Evolutionary conservation across 768 basidiomycete species (phyloP).

Genomic region (Boletus rufocinnamomeus): DNA sequence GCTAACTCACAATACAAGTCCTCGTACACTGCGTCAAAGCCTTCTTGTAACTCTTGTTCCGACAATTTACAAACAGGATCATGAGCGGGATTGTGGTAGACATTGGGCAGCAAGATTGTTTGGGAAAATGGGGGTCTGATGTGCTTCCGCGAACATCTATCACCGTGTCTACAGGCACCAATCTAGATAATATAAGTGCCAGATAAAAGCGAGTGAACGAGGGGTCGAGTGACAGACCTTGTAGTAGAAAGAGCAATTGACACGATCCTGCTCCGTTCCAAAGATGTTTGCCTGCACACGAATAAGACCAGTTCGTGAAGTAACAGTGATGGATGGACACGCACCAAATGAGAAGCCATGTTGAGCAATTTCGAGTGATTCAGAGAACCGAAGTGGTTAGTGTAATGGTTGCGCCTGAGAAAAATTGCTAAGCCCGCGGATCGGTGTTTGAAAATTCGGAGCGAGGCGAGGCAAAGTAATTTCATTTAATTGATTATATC

Average conservation of each 20-base stretch:
- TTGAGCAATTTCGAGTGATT: background rate
- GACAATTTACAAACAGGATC: constrained; percentile 87
- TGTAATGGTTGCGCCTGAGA: constrained; percentile 2
- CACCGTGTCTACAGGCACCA: constrained; percentile 97
- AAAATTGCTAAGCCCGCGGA: constrained; percentile 21
- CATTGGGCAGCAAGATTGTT: constrained; percentile 94
- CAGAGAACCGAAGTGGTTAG: background rate
- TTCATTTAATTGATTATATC: background rate
- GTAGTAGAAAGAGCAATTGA: constrained; percentile 99
- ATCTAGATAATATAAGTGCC: constrained; percentile 53
- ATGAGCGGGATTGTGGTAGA: constrained; percentile 97
- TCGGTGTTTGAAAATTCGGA: constrained; percentile 23
- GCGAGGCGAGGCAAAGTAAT: no score
- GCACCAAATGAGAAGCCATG: constrained; percentile 80
- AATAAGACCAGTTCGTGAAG: constrained; percentile 4
- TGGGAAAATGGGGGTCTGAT: constrained; percentile 98
- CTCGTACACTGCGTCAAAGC: constrained; percentile 92
- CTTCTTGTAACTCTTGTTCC: constrained; percentile 87
- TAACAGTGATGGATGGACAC: background rate
- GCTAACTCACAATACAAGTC: constrained; percentile 93
- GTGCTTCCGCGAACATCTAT: constrained; percentile 97
- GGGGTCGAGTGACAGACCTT: constrained; percentile 55
- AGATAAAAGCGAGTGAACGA: background rate
- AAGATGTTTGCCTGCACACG: constrained; percentile 84
- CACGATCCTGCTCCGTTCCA: constrained; percentile 91